phyloP scores from a whole-genome alignment of 179 eudicot species.

The Beta corolliflora region DNA sequence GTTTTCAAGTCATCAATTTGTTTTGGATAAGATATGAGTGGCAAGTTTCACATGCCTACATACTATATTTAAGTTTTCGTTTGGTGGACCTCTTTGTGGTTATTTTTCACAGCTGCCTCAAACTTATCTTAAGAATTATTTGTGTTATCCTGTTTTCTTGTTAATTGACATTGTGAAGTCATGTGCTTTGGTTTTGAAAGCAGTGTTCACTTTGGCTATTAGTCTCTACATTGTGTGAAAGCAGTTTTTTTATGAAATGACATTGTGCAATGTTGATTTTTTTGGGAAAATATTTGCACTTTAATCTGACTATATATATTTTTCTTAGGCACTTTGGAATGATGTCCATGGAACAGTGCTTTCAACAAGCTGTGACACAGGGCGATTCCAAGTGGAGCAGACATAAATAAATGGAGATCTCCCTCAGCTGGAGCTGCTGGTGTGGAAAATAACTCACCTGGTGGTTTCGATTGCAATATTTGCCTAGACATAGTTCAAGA shows the following conservation, averaged over 20 bases:
- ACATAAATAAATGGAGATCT: slow-evolving; percentile 38
- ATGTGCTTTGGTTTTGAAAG: neutral
- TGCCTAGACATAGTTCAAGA: slow-evolving; percentile 70
- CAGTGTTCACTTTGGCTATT: neutral
- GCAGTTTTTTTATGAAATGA: neutral
- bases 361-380: slow-evolving; percentile 27
- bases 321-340: neutral
- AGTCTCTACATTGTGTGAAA: neutral
- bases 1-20: neutral
- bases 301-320: neutral
- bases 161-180: neutral
- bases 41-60: neutral
- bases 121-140: neutral
- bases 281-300: neutral
- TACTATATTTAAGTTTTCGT: neutral
- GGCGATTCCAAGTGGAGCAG: slow-evolving; percentile 19
- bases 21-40: slow-evolving; percentile 18
- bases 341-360: slow-evolving; percentile 41
- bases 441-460: slow-evolving; percentile 32
- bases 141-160: neutral
- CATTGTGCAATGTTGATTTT: neutral
- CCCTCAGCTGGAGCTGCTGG: slow-evolving; percentile 19
- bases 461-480: slow-evolving; percentile 77
- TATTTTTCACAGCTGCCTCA: slow-evolving; percentile 1
- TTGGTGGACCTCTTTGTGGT: slow-evolving; percentile 13